A percentile compares a stretch with the other conserved stretches of the same genome.
Evolutionary conservation across 2,329 filamentous ascomycete species (phyloP).

Genomic region (Sarocladium brachiariae): DNA sequence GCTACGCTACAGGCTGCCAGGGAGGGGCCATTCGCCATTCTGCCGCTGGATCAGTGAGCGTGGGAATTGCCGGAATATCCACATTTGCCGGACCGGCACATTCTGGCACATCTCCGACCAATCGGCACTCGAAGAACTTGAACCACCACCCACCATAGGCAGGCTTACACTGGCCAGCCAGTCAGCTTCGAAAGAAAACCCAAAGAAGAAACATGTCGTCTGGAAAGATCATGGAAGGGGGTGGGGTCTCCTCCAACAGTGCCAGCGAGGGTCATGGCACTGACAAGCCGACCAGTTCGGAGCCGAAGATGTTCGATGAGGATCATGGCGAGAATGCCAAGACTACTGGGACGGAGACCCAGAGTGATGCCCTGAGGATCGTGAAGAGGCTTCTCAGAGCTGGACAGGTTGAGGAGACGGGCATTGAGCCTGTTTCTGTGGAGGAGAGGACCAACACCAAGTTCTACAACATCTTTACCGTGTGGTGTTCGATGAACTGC

Average conservation of each 20-base stretch:
- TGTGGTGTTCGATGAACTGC: conserved; percentile 42
- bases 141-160: no score
- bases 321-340: neutral
- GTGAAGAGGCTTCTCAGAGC: conserved; percentile 22
- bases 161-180: no score
- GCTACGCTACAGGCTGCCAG: no score
- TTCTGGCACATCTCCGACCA: neutral
- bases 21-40: no score
- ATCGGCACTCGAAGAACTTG: neutral
- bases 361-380: neutral
- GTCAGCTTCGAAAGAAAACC: no score
- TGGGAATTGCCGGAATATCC: neutral
- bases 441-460: conserved; percentile 33
- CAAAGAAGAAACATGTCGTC: no score
- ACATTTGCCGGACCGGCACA: conserved; percentile 7
- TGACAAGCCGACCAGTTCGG: neutral
- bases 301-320: neutral
- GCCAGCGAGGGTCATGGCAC: neutral
- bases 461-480: conserved; percentile 38
- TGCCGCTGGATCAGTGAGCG: no score
- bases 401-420: conserved; percentile 36
- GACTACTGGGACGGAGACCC: neutral
- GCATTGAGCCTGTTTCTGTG: conserved; percentile 35
- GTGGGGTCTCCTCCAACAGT: neutral
- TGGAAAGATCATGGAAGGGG: conserved; percentile 1